Evolutionary conservation across 495 filamentous ascomycete species (phyloP).

Genomic region (Penicillium longicatenatum): DNA sequence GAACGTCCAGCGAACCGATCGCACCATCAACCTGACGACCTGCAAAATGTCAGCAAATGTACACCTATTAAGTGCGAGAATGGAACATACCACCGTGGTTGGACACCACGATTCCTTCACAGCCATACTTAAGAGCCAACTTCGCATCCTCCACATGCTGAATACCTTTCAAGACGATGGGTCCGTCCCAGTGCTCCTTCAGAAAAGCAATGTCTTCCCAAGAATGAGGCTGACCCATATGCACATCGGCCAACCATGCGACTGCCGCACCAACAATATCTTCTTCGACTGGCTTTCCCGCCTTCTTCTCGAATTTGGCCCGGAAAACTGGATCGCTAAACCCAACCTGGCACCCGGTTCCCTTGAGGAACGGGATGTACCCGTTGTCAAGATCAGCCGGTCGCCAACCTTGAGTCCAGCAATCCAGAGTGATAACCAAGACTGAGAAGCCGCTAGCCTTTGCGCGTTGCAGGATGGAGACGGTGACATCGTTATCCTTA

Average conservation of each 20-base stretch:
- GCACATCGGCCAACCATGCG: slow-evolving; percentile 53
- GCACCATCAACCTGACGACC: slow-evolving; percentile 70
- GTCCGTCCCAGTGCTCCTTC: slow-evolving; percentile 61
- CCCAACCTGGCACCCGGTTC: slow-evolving; percentile 45
- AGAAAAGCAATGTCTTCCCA: slow-evolving; percentile 62
- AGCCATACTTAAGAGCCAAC: slow-evolving; percentile 47
- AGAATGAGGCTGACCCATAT: slow-evolving; percentile 50
- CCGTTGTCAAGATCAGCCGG: slow-evolving; percentile 66
- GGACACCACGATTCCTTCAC: slow-evolving; percentile 55
- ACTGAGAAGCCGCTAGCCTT: slow-evolving; percentile 51
- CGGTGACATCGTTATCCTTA: slow-evolving; percentile 57
- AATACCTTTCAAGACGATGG: slow-evolving; percentile 54
- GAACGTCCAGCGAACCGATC: slow-evolving; percentile 62
- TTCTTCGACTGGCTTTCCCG: slow-evolving; percentile 51
- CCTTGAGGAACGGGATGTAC: slow-evolving; percentile 53
- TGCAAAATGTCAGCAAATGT: slow-evolving; percentile 5
- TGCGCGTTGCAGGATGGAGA: slow-evolving; percentile 62
- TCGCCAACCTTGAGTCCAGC: slow-evolving; percentile 52
- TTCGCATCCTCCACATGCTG: slow-evolving; percentile 54
- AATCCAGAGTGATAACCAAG: slow-evolving; percentile 48
- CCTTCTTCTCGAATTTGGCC: slow-evolving; percentile 49
- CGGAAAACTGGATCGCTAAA: slow-evolving; percentile 65
- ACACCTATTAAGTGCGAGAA: background rate
- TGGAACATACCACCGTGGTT: slow-evolving; percentile 53
- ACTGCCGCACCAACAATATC: slow-evolving; percentile 44